Evolutionary conservation across 2,329 filamentous ascomycete genomes (phyloP), one percentile per base, ranked within the genome.

Genomic region (Tothia fuscella): DNA sequence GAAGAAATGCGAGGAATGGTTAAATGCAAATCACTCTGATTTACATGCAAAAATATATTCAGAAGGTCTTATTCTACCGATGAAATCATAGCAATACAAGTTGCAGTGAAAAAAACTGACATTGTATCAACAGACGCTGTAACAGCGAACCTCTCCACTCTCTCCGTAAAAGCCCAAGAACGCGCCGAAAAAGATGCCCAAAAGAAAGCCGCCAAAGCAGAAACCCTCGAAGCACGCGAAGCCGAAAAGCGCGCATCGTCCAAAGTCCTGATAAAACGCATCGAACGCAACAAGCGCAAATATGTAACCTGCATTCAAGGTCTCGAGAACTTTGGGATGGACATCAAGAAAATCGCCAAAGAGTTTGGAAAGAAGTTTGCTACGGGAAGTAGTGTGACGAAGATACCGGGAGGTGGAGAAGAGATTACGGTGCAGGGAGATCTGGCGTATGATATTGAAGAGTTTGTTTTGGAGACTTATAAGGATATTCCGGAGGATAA

Each of bases 291-390:
- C 65, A 98, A 98, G 73, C 78, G 91, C 56, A 98, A 98, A 68
- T 93, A 80, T 59, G 88, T 98, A 42, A 98, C 91, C 1, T 81
- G 88, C 13, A 79, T 98, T n/a, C 77, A 77, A 5, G 91, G 91
- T 0, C 70, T 98, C 16, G 91, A 98, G 61, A 78, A 81, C 0
- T 93, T 95, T 56, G 86, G 86, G 0, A 63, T 96, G 31, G 89
- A 96, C 43, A 72, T 95, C 55, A 98, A 98, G 65, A 96, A 95
- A 68, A 71, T 93, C 6, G 80, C 88, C 45, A 96, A 96, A 70
- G 91, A 96, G 56, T 80, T 96, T 51, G 91, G 91, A 48, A 98
- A 96, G 75, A 96, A 95, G 66, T 96, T 98, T 57, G 91, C 91
- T 22, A 96, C 91, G 7, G 91, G 91, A 1, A 82, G 80, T 13